These are phyloP conservation scores for Gossypium stocksii DNA, from an alignment of 345 rosid species.

Conservation along the genomic window DNA sequence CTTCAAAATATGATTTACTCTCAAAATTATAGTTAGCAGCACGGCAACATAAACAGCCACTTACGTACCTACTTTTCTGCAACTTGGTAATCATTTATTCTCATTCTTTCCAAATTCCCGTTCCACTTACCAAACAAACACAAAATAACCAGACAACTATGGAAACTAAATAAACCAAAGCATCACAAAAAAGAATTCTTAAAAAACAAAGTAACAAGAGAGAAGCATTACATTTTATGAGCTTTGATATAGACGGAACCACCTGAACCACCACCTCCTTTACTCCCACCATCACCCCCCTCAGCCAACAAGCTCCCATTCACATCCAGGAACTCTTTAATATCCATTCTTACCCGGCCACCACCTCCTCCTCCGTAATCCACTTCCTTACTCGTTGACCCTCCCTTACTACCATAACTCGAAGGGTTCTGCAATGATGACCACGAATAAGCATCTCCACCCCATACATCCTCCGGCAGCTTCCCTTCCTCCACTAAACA, in stretches of 20 bases:
- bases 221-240: conserved; percentile 64
- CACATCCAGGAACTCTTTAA: conserved; percentile 46
- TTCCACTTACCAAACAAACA: background rate
- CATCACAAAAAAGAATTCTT: conserved; percentile 2
- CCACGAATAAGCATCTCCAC: conserved; percentile 98
- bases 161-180: conserved; percentile 24
- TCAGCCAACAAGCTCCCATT: conserved; percentile 75
- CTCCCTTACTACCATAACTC: conserved; percentile 91
- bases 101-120: conserved; percentile 1
- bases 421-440: conserved; percentile 62
- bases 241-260: conserved; percentile 79
- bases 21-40: background rate
- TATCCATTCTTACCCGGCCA: conserved; percentile 59
- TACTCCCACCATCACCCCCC: conserved; percentile 64
- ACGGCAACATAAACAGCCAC: background rate
- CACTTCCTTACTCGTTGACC: conserved; percentile 79
- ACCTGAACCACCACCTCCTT: conserved; percentile 98
- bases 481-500: conserved; percentile 58
- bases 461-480: conserved; percentile 97
- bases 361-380: conserved; percentile 96
- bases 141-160: background rate
- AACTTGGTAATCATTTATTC: background rate
- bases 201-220: conserved; percentile 15
- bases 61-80: background rate
- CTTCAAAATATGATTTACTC: background rate